Conservation (phyloP, 768 basidiomycete species). For the Leccinum incarnatum region DNA sequence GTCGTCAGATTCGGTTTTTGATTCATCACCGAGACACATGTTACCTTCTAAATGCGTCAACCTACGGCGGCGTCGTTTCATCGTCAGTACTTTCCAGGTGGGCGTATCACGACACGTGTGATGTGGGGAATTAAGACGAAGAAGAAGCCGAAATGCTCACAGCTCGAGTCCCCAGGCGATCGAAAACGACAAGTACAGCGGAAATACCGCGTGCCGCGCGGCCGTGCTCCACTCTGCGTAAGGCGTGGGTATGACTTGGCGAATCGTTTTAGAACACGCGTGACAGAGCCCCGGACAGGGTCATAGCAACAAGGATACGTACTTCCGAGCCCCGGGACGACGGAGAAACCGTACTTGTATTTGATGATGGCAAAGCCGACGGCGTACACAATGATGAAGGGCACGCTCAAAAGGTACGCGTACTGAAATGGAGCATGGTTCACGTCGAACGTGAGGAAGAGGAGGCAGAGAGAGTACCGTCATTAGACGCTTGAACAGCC, state of each 20-base stretch:
- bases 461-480: slow-evolving; percentile 48
- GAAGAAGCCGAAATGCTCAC: slow-evolving; percentile 41
- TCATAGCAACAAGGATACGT: neutral
- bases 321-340: slow-evolving; percentile 46
- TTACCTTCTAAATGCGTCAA: slow-evolving; percentile 79
- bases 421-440: neutral
- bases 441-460: neutral
- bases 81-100: neutral
- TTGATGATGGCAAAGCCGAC: slow-evolving; percentile 70
- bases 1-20: neutral
- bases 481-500: slow-evolving; percentile 85
- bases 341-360: slow-evolving; percentile 62
- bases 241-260: slow-evolving; percentile 59
- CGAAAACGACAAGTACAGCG: slow-evolving; percentile 61
- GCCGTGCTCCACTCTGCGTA: slow-evolving; percentile 51
- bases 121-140: neutral
- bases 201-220: slow-evolving; percentile 54
- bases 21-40: neutral
- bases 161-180: slow-evolving; percentile 74
- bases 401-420: slow-evolving; percentile 57
- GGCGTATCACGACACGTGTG: neutral
- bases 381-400: slow-evolving; percentile 55
- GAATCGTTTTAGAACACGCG: neutral
- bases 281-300: neutral
- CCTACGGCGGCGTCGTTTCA: slow-evolving; percentile 36